phyloP scores from a whole-genome alignment of 164 flowering plant genomes.

The Malania oleifera region DNA sequence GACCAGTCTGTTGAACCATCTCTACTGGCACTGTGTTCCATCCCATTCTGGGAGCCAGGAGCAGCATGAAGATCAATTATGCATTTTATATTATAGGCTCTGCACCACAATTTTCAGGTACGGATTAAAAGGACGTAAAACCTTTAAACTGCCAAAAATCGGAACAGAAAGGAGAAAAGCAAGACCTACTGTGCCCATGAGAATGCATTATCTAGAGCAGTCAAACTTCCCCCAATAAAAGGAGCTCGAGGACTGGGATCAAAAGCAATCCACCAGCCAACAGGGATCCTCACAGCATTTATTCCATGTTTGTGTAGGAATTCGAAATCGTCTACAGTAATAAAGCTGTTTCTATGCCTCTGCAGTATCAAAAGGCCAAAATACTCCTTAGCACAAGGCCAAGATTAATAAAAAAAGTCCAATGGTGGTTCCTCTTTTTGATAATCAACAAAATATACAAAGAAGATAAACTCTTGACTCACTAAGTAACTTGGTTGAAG shows the following conservation, averaged over 20 bases:
- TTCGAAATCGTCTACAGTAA: constrained; percentile 50
- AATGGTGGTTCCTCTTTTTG: too few species aligned
- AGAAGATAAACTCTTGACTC: too few species aligned
- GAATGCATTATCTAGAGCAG: constrained; percentile 81
- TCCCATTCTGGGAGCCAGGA: constrained; percentile 92
- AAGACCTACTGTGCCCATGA: constrained; percentile 86
- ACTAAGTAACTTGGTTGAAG: too few species aligned
- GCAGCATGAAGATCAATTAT: constrained; percentile 94
- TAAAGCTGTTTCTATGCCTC: constrained; percentile 58
- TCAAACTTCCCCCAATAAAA: constrained; percentile 64
- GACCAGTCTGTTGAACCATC: constrained; percentile 83
- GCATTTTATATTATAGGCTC: constrained; percentile 63
- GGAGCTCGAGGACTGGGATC: constrained; percentile 88
- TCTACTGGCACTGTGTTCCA: constrained; percentile 89
- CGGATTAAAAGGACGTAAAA: background rate
- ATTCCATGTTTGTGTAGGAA: constrained; percentile 67
- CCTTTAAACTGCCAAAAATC: background rate
- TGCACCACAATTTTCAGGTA: constrained; percentile 29
- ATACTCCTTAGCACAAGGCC: too few species aligned
- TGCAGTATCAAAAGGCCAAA: constrained; percentile 31
- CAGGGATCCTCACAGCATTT: constrained; percentile 85
- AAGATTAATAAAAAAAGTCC: too few species aligned
- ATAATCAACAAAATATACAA: too few species aligned
- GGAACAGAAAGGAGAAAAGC: constrained; percentile 13
- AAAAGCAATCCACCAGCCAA: constrained; percentile 93